Evolutionary conservation across 495 filamentous ascomycete species (phyloP).

Genomic region (Penicillium bialowiezense): DNA sequence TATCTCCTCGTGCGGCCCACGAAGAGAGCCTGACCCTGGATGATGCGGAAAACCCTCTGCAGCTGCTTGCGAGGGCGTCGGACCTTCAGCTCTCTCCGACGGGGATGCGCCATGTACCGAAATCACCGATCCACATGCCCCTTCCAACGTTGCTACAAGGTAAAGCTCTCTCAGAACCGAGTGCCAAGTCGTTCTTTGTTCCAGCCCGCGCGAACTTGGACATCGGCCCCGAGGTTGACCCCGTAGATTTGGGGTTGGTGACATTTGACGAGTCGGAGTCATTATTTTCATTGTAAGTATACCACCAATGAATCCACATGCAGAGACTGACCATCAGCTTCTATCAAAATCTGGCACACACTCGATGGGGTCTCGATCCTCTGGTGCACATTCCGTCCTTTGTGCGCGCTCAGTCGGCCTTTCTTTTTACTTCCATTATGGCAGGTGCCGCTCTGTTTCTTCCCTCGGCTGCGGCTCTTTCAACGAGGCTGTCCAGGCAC

Average conservation of each 20-base stretch:
- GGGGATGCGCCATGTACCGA: slow-evolving; percentile 15
- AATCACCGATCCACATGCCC: slow-evolving; percentile 13
- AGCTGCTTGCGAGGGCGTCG: slow-evolving; percentile 66
- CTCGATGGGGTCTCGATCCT: slow-evolving; percentile 70
- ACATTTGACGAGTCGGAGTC: slow-evolving; percentile 59
- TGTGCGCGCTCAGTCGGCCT: slow-evolving; percentile 63
- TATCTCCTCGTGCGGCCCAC: slow-evolving; percentile 25
- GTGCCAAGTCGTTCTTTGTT: slow-evolving; percentile 56
- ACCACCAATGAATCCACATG: slow-evolving; percentile 49
- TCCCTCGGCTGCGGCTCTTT: slow-evolving; percentile 58
- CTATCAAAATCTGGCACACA: slow-evolving; percentile 68
- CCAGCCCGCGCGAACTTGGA: slow-evolving; percentile 59
- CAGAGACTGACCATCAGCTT: slow-evolving; percentile 47
- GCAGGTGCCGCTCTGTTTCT: slow-evolving; percentile 64
- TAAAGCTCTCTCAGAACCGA: slow-evolving; percentile 5
- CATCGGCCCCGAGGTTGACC: slow-evolving; percentile 60
- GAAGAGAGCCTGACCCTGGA: slow-evolving; percentile 59
- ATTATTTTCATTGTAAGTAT: slow-evolving; percentile 60
- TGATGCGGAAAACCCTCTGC: slow-evolving; percentile 71
- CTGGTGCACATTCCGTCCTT: slow-evolving; percentile 60
- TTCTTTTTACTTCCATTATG: slow-evolving; percentile 68
- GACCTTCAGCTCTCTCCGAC: slow-evolving; percentile 59
- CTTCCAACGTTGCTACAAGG: slow-evolving; percentile 7
- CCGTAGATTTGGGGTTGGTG: slow-evolving; percentile 63
- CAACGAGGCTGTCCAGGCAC: slow-evolving; percentile 60